Evolutionary conservation across 2,329 filamentous ascomycete genomes (phyloP).

Genomic region (Aspergillus sp.): DNA sequence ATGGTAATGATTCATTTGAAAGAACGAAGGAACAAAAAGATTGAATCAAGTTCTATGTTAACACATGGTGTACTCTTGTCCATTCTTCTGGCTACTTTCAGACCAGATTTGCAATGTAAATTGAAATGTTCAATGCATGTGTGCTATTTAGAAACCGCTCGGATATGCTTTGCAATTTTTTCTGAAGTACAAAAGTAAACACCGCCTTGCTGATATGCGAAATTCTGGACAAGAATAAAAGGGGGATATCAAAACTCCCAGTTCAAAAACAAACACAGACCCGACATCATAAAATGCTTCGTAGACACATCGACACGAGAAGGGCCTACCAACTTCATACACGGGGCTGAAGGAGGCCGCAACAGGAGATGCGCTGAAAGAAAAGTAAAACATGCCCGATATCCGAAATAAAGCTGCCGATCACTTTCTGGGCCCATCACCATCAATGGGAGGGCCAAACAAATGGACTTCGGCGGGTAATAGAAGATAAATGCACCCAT

Average conservation of each 20-base stretch:
- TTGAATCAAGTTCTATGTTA: too few species aligned
- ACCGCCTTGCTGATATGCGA: background rate
- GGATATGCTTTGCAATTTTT: background rate
- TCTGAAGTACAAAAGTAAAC: background rate
- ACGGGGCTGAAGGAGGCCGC: background rate
- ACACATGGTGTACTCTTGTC: too few species aligned
- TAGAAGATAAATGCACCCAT: background rate
- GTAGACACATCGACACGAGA: background rate
- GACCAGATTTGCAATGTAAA: too few species aligned
- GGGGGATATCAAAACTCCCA: background rate
- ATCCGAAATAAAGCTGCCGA: background rate
- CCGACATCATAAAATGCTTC: background rate
- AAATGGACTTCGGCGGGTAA: background rate
- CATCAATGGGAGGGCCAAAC: background rate
- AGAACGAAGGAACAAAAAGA: too few species aligned
- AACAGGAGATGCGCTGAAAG: background rate
- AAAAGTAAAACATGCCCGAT: background rate
- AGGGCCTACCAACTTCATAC: constrained; percentile 1
- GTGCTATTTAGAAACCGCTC: background rate
- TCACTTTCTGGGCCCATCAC: constrained; percentile 1
- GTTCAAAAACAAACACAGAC: background rate
- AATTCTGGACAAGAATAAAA: background rate
- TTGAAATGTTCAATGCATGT: too few species aligned
- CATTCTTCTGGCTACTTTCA: too few species aligned
- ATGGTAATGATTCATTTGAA: too few species aligned